phyloP scores from a whole-genome alignment of 139 green algal species.

The Helicosporidium sp. region DNA sequence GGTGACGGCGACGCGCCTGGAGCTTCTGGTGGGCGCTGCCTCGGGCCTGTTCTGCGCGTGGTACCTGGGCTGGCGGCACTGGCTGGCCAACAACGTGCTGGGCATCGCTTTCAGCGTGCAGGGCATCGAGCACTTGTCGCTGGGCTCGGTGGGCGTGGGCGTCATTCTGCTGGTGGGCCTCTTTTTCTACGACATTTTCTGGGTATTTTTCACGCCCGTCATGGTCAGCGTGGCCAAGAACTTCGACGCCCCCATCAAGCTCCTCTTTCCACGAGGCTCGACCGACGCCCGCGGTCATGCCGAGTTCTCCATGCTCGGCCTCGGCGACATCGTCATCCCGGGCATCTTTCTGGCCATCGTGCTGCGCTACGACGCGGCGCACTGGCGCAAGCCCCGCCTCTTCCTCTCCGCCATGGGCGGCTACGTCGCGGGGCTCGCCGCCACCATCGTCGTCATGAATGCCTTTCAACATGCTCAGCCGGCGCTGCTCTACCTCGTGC shows the following conservation, averaged over 20 bases:
- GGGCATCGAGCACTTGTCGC: conserved; percentile 83
- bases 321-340: conserved; percentile 82
- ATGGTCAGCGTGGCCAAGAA: conserved; percentile 73
- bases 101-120: conserved; percentile 77
- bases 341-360: conserved; percentile 92
- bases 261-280: conserved; percentile 59
- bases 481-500: conserved; percentile 94
- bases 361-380: conserved; percentile 60
- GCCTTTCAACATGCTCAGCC: conserved; percentile 88
- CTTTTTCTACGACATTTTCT: conserved; percentile 98
- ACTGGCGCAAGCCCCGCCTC: conserved; percentile 11
- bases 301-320: conserved; percentile 85
- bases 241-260: conserved; percentile 96
- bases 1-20: conserved; percentile 29
- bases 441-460: conserved; percentile 94
- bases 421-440: conserved; percentile 59
- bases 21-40: conserved; percentile 26
- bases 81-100: conserved; percentile 88
- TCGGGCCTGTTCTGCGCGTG: conserved; percentile 44
- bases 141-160: conserved; percentile 49
- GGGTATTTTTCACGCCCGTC: conserved; percentile 92
- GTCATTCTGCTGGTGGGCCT: conserved; percentile 74
- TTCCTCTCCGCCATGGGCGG: conserved; percentile 47
- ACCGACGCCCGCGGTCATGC: no score
- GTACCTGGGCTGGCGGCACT: conserved; percentile 80